Conservation (phyloP, 2,329 filamentous ascomycete genomes). For the Fusarium longipes region DNA sequence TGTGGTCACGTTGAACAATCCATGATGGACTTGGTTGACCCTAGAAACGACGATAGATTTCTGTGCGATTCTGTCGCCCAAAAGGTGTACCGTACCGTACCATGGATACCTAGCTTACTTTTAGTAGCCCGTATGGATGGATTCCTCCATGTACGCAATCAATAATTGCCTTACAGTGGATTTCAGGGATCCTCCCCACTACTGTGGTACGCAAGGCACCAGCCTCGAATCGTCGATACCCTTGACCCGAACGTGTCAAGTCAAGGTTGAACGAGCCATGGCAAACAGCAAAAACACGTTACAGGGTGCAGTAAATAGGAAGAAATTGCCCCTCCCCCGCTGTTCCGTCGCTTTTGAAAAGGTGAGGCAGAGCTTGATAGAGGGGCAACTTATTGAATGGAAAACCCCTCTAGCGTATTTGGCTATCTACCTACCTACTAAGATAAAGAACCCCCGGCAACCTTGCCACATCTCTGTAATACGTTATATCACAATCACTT, state of each 20-base stretch:
- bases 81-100: not conserved
- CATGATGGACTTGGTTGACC: constrained; percentile 13
- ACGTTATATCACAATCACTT: not conserved
- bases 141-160: constrained; percentile 29
- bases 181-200: constrained; percentile 35
- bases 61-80: constrained; percentile 38
- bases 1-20: constrained; percentile 25
- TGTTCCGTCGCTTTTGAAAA: constrained; percentile 2
- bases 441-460: constrained; percentile 10
- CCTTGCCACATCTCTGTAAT: not conserved
- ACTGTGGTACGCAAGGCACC: constrained; percentile 21
- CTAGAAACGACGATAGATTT: constrained; percentile 41
- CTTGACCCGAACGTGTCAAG: constrained; percentile 12
- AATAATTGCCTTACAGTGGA: constrained; percentile 29
- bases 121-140: no score
- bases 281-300: not conserved
- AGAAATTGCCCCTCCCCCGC: constrained; percentile 36
- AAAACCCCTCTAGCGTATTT: constrained; percentile 8
- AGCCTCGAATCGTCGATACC: constrained; percentile 10
- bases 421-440: not conserved
- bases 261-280: not conserved
- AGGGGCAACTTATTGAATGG: constrained; percentile 9
- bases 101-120: not conserved
- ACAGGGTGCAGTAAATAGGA: not conserved
- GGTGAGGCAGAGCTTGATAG: constrained; percentile 11